Evolutionary conservation across 2,329 filamentous ascomycete species (phyloP), one percentile per base, ranked within the genome.

Genomic region (Alternaria panax): DNA sequence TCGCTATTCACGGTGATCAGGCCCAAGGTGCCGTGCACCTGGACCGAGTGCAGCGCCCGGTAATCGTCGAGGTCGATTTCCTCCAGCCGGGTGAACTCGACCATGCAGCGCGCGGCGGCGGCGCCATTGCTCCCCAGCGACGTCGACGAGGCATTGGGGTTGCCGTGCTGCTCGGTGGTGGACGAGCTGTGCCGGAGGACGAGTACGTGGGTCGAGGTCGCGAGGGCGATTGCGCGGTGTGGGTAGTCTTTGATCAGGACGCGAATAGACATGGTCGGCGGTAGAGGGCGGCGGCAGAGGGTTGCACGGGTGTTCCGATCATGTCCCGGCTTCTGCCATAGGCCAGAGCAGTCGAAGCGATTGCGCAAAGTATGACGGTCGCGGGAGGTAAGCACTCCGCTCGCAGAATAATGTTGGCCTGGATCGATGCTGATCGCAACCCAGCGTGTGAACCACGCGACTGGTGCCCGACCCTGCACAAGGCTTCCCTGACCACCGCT

Each of bases 161-260:
- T 82, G 30, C 68, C 68, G 60, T 65, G 70, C 50, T 59, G 57
- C 75, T 89, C 89, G 75, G 81, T 85, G n/a, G 86, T 84, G 18
- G 87, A 85, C 47, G 87, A 82, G 75, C 86, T 92, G 81, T 95
- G 89, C 63, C 92, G 90, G 75, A 98, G 92, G 66, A 97, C 90
- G 69, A 98, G 85, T 73, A 90, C 90, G 78, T 96, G 90, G 20
- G 89, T 86, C 40, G 88, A 82, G 28, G 93, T 93, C 36, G 90
- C 90, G 66, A 98, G 89, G 65, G 92, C 92, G 76, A 98, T 92
- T 66, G 92, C 91, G 66, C 94, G 91, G 76, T 92, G 88, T 67
- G 92, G 92, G 74, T 92, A 88, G 75, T 97, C 93, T 81, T 91
- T 91, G 78, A 96, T 88, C 72, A 95, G 86, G 62, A 97, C 88